Conservation (phyloP, 257 asterid species). For the Eustoma russellianum region DNA sequence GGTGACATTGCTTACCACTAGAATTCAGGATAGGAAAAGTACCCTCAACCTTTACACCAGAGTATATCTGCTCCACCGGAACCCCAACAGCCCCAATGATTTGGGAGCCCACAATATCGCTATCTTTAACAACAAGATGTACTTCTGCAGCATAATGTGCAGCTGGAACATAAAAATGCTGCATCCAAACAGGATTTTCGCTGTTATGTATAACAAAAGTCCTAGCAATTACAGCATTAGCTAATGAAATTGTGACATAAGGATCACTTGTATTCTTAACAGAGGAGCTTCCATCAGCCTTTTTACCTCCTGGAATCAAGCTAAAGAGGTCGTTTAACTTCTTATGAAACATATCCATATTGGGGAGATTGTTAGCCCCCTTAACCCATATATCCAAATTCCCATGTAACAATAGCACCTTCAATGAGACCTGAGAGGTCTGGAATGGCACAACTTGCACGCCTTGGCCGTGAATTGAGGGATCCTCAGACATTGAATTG, state of each 20-base stretch:
- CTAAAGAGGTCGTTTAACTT: constrained; percentile 47
- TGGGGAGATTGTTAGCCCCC: constrained; percentile 68
- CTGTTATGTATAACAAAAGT: constrained; percentile 59
- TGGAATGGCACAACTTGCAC: constrained; percentile 57
- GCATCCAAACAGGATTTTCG: constrained; percentile 88
- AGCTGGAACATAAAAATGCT: constrained; percentile 70
- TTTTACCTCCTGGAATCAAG: constrained; percentile 24
- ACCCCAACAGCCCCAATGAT: constrained; percentile 76
- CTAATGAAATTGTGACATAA: constrained; percentile 56
- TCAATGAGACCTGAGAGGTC: constrained; percentile 45
- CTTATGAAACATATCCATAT: constrained; percentile 61
- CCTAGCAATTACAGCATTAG: constrained; percentile 68
- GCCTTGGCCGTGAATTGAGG: constrained; percentile 50
- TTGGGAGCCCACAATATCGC: constrained; percentile 79
- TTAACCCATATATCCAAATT: constrained; percentile 78
- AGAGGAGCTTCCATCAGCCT: constrained; percentile 33
- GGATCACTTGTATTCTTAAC: constrained; percentile 74
- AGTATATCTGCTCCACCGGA: constrained; percentile 48
- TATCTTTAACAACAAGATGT: constrained; percentile 80
- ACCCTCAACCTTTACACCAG: constrained; percentile 41
- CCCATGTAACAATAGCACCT: constrained; percentile 59
- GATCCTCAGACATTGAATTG: constrained; percentile 36
- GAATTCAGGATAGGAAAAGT: constrained; percentile 51
- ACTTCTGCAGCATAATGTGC: constrained; percentile 83
- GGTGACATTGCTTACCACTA: constrained; percentile 52